Percentiles rank a stretch among this genome's conserved stretches.
phyloP scores from a whole-genome alignment of 2,329 filamentous ascomycete species.

The Calonectria henricotiae region DNA sequence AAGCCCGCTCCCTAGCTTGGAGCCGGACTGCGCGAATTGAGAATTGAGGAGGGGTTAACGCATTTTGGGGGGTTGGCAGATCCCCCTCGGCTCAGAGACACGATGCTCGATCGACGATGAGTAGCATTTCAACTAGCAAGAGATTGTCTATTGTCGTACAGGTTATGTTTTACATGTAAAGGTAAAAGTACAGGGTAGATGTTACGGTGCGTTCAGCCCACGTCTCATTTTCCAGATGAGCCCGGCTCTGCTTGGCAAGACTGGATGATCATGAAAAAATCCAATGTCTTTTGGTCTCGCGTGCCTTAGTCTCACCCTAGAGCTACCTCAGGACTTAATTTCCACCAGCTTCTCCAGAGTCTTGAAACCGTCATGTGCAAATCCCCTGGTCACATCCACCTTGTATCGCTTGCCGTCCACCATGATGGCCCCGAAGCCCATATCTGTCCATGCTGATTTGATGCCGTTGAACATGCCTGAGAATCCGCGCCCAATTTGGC shows the following conservation, averaged over 20 bases:
- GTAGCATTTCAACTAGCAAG: not conserved
- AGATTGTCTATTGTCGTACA: constrained; percentile 33
- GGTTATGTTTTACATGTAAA: constrained; percentile 34
- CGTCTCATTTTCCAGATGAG: not conserved
- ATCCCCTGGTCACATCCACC: constrained; percentile 72
- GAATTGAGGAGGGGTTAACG: not conserved
- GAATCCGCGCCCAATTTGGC: constrained; percentile 64
- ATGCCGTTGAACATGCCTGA: constrained; percentile 63
- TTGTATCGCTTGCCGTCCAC: constrained; percentile 69
- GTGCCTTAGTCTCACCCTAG: constrained; percentile 2
- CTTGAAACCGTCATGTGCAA: constrained; percentile 73
- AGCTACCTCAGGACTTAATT: constrained; percentile 43
- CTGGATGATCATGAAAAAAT: too few species aligned
- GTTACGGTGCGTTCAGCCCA: constrained; percentile 11
- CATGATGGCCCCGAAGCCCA: constrained; percentile 70
- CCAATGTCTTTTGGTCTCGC: not conserved
- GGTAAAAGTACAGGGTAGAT: constrained; percentile 45
- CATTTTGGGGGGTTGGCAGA: not conserved
- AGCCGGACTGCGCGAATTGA: constrained; percentile 3
- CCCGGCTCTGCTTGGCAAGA: not conserved
- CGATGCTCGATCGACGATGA: not conserved
- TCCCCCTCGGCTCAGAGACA: not conserved
- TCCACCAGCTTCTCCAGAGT: constrained; percentile 72
- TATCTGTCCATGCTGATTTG: constrained; percentile 69
- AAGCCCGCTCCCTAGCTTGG: not conserved